phyloP scores from a whole-genome alignment of 805 yeast genomes.

The Teunomyces gatunensis region DNA sequence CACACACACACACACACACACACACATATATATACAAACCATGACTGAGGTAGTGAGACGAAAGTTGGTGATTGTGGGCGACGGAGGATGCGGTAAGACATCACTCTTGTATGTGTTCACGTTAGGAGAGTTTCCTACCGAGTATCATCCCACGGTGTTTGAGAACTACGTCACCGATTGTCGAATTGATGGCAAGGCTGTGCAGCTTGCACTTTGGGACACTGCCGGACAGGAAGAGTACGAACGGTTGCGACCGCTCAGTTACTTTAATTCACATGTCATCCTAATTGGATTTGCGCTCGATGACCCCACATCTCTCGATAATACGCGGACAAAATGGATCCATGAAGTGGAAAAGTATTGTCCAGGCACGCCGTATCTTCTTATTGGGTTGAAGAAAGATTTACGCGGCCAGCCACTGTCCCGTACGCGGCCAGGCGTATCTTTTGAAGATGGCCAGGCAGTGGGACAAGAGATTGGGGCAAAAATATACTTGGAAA shows the following conservation, averaged over 20 bases:
- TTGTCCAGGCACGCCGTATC: constrained; percentile 76
- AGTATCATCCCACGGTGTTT: constrained; percentile 90
- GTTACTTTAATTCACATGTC: constrained; percentile 84
- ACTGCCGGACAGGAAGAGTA: constrained; percentile 98
- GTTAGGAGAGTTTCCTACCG: constrained; percentile 88
- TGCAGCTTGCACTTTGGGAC: constrained; percentile 87
- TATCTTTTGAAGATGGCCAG: constrained; percentile 60
- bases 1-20: no score
- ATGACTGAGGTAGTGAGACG: constrained; percentile 42
- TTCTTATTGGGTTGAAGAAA: constrained; percentile 81
- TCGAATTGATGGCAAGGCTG: constrained; percentile 89
- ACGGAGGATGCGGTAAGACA: constrained; percentile 94
- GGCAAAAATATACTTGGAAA: constrained; percentile 79
- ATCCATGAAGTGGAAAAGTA: constrained; percentile 75
- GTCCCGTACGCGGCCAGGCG: constrained; percentile 34
- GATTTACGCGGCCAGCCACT: constrained; percentile 58
- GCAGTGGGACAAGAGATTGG: constrained; percentile 74
- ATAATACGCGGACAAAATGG: constrained; percentile 85
- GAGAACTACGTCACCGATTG: constrained; percentile 94
- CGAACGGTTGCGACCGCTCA: constrained; percentile 82
- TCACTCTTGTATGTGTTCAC: constrained; percentile 89
- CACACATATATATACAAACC: no score
- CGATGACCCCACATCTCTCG: constrained; percentile 79
- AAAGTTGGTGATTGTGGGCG: constrained; percentile 88
- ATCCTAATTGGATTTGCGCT: constrained; percentile 84